Evolutionary conservation across 495 filamentous ascomycete genomes (phyloP), one percentile per base, ranked within the genome.

Genomic region (Letharia lupina): DNA sequence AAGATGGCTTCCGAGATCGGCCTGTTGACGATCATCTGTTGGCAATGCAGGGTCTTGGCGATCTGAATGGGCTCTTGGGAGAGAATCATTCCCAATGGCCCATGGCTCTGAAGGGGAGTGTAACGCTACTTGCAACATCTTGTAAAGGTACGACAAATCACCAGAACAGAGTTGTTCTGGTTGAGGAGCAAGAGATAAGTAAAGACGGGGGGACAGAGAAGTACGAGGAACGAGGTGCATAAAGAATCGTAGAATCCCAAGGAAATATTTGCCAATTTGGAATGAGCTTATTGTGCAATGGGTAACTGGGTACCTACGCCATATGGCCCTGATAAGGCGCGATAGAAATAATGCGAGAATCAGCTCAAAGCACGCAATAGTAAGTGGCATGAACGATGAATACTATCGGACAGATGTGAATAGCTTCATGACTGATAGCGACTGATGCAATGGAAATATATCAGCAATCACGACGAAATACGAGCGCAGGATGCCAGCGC

Each of bases 1-100:
- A 58, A 82, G 77, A 50, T 76, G 70, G 40, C 71, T 65, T 62
- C 69, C 39, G 56, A 41, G 18, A 33, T 31, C 65, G 72, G 65
- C 68, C 69, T 40, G 62, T 60, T 39, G 48, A 20, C 23, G 23
- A 37, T 63, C 52, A 20, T 67, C 20, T 63, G 28, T 28, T 33
- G 45, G n/a, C 6, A 58, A 37, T 57, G 65, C 64, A 52, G 57
- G 37, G 57, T 61, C 20, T 35, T n/a, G 56, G 28, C 39, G 57
- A 35, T 41, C 57, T 15, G 40, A 16, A 42, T 20, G 42, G 37
- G 45, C 37, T 41, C 48, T 28, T 61, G 64, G 33, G 11, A 16
- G 44, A 20, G 35, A n/a, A 33, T 40, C 1, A 54, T 44, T 2
- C 4, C 13, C 31, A 12, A 18, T 3, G 6, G 33, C 13, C 2